Evolutionary conservation across 1,284 basidiomycete genomes (phyloP).

Genomic region (Coniophora puteana): DNA sequence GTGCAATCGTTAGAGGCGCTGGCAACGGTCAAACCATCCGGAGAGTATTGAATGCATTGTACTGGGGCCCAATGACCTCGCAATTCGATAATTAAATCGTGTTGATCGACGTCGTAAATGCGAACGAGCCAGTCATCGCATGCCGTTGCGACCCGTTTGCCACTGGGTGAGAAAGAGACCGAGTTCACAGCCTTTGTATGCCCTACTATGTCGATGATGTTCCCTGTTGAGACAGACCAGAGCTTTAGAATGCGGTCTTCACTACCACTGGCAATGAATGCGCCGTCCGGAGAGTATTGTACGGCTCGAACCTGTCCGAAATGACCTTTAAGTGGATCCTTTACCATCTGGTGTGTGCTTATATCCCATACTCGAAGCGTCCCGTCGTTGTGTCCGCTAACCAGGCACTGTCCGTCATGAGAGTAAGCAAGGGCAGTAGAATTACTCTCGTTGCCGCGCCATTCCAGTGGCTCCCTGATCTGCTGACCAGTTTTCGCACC

Average conservation of each 20-base stretch:
- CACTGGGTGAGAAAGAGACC: slow-evolving; percentile 7
- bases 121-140: slow-evolving; percentile 7
- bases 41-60: no score
- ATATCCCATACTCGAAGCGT: slow-evolving; percentile 12
- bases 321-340: background rate
- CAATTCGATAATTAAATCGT: no score
- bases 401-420: no score
- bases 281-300: background rate
- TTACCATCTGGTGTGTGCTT: background rate
- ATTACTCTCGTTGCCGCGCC: no score
- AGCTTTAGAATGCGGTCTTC: background rate
- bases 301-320: background rate
- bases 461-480: background rate
- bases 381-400: no score
- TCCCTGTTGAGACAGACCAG: background rate
- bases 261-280: background rate
- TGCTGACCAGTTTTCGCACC: background rate
- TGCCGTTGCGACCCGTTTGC: slow-evolving; percentile 4
- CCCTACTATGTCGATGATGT: background rate
- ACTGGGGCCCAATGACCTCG: no score
- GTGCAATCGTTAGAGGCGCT: slow-evolving; percentile 6
- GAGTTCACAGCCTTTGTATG: background rate
- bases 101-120: slow-evolving; percentile 7
- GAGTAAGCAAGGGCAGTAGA: no score
- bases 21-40: no score